Evolutionary conservation across 176 grass and related monocot species (phyloP), one percentile per base, ranked within the genome.

Genomic region (Guadua angustifolia): DNA sequence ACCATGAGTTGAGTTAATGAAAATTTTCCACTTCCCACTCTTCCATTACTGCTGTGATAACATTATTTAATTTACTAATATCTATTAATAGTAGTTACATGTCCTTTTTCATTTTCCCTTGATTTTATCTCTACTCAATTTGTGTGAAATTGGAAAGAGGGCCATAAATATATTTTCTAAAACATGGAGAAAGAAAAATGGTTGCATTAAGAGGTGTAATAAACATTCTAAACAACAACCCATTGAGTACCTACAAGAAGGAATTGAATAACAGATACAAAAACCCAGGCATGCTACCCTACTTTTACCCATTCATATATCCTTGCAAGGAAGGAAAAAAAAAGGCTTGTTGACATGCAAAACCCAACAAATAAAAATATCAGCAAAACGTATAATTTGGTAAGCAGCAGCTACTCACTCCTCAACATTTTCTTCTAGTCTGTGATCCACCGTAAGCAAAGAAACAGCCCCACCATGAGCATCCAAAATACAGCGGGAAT

Each of bases 381-480:
- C 66, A 58, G 16, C 25, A 51, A 57, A 18, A 59, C n/a, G 69
- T 4, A 71, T 70, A 58, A 63, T 38, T 43, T 75, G 13, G n/a
- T 68, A 59, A 84, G 62, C 12, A 42, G 59, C 9, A 58, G 69
- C 49, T 79, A 94, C 92, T 66, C 80, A 98, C 95, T 98, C 95
- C 86, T 94, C 95, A n/a, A 84, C 67, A 90, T 98, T 98, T 91
- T 94, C 95, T 90, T 98, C 95, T 84, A 98, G 82, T 56, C 95
- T 86, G 76, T 98, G 95, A 83, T 98, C 95, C 60, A 94, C 95
- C 36, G 95, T 94, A 78, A 98, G 86, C 62, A 92, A 81, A 90
- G 90, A 98, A 85, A 98, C 90, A 56, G 78, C 62, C 1, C 92
- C 95, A 68, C 90, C 82, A 65, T 89, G 90, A 69, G 95, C 70